Evolutionary conservation across 2,329 filamentous ascomycete species (phyloP).

Genomic region (Aspergillus neotritici): DNA sequence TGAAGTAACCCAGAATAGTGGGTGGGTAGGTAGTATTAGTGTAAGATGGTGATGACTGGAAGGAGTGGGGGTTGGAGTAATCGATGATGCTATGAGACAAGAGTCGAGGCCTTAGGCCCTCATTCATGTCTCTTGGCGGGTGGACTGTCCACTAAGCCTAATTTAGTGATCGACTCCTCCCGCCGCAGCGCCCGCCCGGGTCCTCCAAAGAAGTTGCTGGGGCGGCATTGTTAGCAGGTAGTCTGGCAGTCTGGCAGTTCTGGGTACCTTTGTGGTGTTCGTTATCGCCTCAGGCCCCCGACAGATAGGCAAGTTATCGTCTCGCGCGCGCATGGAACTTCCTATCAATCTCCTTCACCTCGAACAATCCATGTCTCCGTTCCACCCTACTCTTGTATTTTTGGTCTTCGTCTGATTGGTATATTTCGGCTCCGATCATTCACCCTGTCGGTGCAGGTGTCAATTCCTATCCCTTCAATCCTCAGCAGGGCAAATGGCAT

Average conservation of each 20-base stretch:
- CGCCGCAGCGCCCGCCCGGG: no score
- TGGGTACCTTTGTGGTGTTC: no score
- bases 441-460: neutral
- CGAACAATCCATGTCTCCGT: neutral
- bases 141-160: no score
- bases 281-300: slow-evolving; percentile 8
- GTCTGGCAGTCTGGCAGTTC: no score
- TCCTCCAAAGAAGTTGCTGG: no score
- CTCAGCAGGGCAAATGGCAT: slow-evolving; percentile 47
- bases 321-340: neutral
- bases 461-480: neutral
- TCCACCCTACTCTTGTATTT: no score
- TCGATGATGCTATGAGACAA: slow-evolving; percentile 21
- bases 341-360: neutral
- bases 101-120: slow-evolving; percentile 20
- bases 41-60: slow-evolving; percentile 6
- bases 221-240: no score
- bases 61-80: slow-evolving; percentile 5
- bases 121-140: neutral
- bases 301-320: slow-evolving; percentile 2
- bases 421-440: neutral
- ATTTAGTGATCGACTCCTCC: no score
- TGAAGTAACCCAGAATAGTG: neutral
- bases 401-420: neutral
- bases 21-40: slow-evolving; percentile 3